Percentiles rank a stretch among this genome's conserved stretches.
Evolutionary conservation across 371 early-diverging fungal genomes (phyloP).

Genomic region (Apophysomyces ossiformis): DNA sequence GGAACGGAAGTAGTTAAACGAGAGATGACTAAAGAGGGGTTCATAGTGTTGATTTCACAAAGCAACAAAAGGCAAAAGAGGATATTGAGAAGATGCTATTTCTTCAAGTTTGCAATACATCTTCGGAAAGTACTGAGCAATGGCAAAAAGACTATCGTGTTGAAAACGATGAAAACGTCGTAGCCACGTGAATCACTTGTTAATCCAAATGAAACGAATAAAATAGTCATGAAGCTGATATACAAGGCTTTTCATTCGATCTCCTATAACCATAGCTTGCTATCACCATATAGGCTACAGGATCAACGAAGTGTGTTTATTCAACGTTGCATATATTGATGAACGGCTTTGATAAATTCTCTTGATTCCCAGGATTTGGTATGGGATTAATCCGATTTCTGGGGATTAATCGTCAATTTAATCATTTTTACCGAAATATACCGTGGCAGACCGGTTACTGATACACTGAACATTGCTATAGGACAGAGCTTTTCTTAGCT

Average conservation of each 20-base stretch:
- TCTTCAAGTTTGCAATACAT: not conserved
- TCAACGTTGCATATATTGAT: no score
- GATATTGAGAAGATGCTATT: not conserved
- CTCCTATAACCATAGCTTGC: no score
- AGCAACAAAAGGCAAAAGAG: constrained; percentile 2
- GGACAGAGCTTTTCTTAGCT: not conserved
- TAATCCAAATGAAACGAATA: constrained; percentile 5
- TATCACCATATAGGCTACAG: no score
- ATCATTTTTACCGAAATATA: no score
- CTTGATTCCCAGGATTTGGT: no score
- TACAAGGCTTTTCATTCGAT: no score
- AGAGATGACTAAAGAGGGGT: not conserved
- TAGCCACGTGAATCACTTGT: not conserved
- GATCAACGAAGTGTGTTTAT: no score
- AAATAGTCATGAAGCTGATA: not conserved
- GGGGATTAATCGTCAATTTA: no score
- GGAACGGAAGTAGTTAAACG: not conserved
- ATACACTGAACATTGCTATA: constrained; percentile 9
- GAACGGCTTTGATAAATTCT: no score
- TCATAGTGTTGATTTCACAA: not conserved
- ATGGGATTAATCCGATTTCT: no score
- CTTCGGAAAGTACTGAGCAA: not conserved
- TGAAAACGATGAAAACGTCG: not conserved
- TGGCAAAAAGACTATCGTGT: not conserved
- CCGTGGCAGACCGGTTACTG: constrained; percentile 1